phyloP scores from a whole-genome alignment of 225 moss, liverwort and hornwort species.

The Bryum argenteum region DNA sequence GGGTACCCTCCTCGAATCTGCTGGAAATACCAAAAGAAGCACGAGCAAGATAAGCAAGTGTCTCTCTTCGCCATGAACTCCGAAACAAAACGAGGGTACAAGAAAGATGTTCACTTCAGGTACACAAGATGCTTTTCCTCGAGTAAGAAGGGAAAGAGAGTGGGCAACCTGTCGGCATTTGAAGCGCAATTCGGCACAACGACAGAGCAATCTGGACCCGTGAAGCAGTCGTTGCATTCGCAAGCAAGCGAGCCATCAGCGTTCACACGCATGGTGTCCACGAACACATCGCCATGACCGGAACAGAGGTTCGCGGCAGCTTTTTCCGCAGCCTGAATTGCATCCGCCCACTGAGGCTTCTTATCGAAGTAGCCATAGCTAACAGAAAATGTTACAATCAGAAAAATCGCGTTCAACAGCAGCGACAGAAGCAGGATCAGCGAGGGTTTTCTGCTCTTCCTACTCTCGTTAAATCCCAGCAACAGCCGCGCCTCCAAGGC shows the following conservation, averaged over 20 bases:
- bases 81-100: no score
- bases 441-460: neutral
- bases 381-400: neutral
- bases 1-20: no score
- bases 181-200: constrained; percentile 45
- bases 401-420: constrained; percentile 23
- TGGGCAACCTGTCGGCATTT: constrained; percentile 38
- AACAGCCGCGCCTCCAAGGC: constrained; percentile 33
- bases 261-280: constrained; percentile 44
- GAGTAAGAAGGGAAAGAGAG: neutral
- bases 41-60: neutral
- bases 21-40: no score
- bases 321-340: constrained; percentile 52
- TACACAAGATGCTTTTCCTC: no score
- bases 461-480: constrained; percentile 1
- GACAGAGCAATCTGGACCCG: constrained; percentile 56
- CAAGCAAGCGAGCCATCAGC: constrained; percentile 43
- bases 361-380: constrained; percentile 6
- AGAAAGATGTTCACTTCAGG: no score
- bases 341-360: constrained; percentile 47
- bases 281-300: constrained; percentile 61
- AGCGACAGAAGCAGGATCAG: constrained; percentile 26
- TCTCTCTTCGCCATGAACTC: neutral
- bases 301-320: constrained; percentile 57
- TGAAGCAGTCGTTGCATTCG: constrained; percentile 66